phyloP scores from a whole-genome alignment of 2,329 filamentous ascomycete genomes.

The Fusarium austroafricanum region DNA sequence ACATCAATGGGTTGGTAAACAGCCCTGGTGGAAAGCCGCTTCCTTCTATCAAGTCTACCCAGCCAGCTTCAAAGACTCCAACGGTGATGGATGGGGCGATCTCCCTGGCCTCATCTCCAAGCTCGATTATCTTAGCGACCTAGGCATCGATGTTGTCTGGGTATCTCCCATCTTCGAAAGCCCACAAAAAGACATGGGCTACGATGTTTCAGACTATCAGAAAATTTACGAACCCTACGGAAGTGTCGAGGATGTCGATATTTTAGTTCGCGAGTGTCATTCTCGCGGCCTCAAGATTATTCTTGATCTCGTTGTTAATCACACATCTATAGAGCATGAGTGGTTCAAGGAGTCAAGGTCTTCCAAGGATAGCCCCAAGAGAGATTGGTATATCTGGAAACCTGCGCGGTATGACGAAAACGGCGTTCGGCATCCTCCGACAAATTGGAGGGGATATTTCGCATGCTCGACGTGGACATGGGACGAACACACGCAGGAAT shows the following conservation, averaged over 20 bases:
- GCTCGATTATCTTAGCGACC: slow-evolving; percentile 70
- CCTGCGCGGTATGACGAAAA: slow-evolving; percentile 63
- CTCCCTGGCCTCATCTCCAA: slow-evolving; percentile 73
- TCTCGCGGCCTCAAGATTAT: slow-evolving; percentile 72
- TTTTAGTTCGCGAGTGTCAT: slow-evolving; percentile 70
- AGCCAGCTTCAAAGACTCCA: slow-evolving; percentile 68
- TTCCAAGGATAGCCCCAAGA: slow-evolving; percentile 62
- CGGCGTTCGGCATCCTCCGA: slow-evolving; percentile 68
- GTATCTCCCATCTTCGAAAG: slow-evolving; percentile 63
- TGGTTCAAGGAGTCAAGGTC: slow-evolving; percentile 69
- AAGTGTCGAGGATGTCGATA: slow-evolving; percentile 73
- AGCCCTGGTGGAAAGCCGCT: slow-evolving; percentile 61
- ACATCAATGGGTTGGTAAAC: slow-evolving; percentile 49
- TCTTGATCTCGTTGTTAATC: slow-evolving; percentile 79
- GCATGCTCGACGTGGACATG: slow-evolving; percentile 64
- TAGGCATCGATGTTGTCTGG: slow-evolving; percentile 74
- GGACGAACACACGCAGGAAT: slow-evolving; percentile 63
- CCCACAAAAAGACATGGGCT: slow-evolving; percentile 77
- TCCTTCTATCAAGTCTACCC: slow-evolving; percentile 67
- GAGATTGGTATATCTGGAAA: slow-evolving; percentile 76
- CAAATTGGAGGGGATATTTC: slow-evolving; percentile 65
- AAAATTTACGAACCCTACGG: slow-evolving; percentile 75
- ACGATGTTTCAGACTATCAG: slow-evolving; percentile 78
- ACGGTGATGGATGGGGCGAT: slow-evolving; percentile 73
- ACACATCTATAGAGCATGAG: slow-evolving; percentile 67